Percentiles rank a stretch among this genome's conserved stretches.
phyloP scores from a whole-genome alignment of 2,329 filamentous ascomycete genomes.

The Pezicula rhizophila region DNA sequence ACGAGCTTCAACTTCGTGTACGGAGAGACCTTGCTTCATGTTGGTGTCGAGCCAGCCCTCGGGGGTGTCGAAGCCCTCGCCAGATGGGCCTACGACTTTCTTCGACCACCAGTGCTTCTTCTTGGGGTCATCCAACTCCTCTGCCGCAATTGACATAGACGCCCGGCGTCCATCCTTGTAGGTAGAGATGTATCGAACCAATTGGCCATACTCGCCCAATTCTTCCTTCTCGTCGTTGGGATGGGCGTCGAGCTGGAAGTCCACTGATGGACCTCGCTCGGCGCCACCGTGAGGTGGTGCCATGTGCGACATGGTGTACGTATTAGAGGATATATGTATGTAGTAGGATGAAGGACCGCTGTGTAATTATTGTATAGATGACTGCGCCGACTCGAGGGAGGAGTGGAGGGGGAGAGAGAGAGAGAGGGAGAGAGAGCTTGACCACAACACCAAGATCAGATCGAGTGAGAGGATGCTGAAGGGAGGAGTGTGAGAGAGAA shows the following conservation, averaged over 20 bases:
- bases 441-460: slow-evolving; percentile 1
- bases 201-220: slow-evolving; percentile 56
- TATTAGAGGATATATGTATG: background rate
- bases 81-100: slow-evolving; percentile 36
- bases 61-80: slow-evolving; percentile 38
- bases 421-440: background rate
- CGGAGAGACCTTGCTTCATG: slow-evolving; percentile 56
- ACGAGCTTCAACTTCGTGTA: slow-evolving; percentile 53
- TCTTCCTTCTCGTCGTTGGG: slow-evolving; percentile 17
- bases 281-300: background rate
- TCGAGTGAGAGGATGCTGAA: background rate
- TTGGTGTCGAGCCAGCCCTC: slow-evolving; percentile 67
- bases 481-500: background rate
- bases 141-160: slow-evolving; percentile 35
- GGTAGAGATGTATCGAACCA: slow-evolving; percentile 62
- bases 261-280: slow-evolving; percentile 1
- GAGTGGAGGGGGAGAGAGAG: background rate
- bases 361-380: background rate
- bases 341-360: background rate
- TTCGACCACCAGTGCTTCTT: slow-evolving; percentile 53
- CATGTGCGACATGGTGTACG: background rate
- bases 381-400: no score
- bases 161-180: slow-evolving; percentile 54
- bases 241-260: slow-evolving; percentile 2
- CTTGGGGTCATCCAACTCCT: slow-evolving; percentile 32